Evolutionary conservation across 495 filamentous ascomycete genomes (phyloP), one percentile per base, ranked within the genome.

Genomic region (Annulohypoxylon maeteangense): DNA sequence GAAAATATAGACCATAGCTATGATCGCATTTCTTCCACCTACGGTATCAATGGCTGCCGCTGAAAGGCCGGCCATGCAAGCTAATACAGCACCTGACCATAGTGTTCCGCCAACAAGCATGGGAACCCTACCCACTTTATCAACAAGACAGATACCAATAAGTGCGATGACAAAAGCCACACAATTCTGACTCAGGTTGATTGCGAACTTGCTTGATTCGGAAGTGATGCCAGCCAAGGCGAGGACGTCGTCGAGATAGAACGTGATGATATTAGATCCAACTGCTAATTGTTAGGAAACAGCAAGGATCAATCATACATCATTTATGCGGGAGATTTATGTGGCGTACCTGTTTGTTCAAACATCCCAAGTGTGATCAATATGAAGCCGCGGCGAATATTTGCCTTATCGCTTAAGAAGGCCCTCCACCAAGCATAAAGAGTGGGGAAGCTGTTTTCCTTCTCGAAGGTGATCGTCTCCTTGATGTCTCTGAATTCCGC

Each of bases 401-500:
- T 50, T 27, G 45, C 45, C 22, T 50, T 50, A 16, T 50, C 45
- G 22, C 45, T 50, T 12, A 50, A 50, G 45, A 50, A 50, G 12
- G 45, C 45, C 7, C 12, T 50, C 45, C 45, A 50, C 45, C 45
- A 50, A 50, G 45, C 45, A 50, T 12, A 14, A 22, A 50, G 18
- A 23, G 20, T 50, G 8, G 18, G 20, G 8, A 50, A 50, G 22
- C 22, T 50, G 22, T 50, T 50, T 14, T 50, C 45, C 20, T 16
- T 50, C 45, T 50, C 45, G 8, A 50, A 50, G 0, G 45, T 22
- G 4, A 50, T 8, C 22, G 20, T 22, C 7, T 50, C 45, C 20
- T 50, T 50, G 45, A 50, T 50, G 8, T 50, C 45, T 27, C 45
- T 11, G 45, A 50, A 50, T 50, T 50, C 45, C 20, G 45, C 45